phyloP scores from a whole-genome alignment of 2,329 filamentous ascomycete genomes.

The Coniochaeta sp. region DNA sequence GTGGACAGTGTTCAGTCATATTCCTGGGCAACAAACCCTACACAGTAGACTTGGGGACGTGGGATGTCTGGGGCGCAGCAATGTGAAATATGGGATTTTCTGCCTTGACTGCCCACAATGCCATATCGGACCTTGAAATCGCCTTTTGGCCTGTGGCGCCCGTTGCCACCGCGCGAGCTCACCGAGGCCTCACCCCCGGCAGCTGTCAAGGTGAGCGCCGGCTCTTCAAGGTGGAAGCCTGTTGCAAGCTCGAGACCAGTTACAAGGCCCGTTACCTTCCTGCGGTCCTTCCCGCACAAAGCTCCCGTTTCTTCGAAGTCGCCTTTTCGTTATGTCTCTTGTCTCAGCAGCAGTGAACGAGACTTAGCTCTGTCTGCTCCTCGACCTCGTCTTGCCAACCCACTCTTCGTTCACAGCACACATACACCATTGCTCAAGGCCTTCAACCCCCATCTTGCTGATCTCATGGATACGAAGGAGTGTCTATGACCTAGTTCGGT shows the following conservation, averaged over 20 bases:
- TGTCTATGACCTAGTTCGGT: background rate
- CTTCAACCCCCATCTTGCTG: background rate
- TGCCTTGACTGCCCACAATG: background rate
- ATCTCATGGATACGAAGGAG: background rate
- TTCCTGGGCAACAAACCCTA: background rate
- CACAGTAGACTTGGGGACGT: background rate
- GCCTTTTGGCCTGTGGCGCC: background rate
- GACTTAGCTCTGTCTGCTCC: background rate
- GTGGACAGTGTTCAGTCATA: background rate
- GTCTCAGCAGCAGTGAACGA: background rate
- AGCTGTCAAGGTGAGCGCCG: constrained; percentile 1
- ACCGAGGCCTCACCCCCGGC: background rate
- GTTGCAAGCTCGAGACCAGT: background rate
- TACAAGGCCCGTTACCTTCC: background rate
- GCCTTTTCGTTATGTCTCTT: background rate
- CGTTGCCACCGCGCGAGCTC: background rate
- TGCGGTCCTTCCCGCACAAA: background rate
- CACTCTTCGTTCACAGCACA: background rate
- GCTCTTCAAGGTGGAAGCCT: background rate
- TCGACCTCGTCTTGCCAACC: background rate
- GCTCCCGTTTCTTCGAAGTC: background rate
- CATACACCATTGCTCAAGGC: background rate
- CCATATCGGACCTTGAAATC: background rate
- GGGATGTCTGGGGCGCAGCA: constrained; percentile 1
- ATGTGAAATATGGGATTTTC: background rate